Percentiles rank a stretch among this genome's conserved stretches.
Evolutionary conservation across 1,284 basidiomycete species (phyloP).

Genomic region (Leucoagaricus sp.): DNA sequence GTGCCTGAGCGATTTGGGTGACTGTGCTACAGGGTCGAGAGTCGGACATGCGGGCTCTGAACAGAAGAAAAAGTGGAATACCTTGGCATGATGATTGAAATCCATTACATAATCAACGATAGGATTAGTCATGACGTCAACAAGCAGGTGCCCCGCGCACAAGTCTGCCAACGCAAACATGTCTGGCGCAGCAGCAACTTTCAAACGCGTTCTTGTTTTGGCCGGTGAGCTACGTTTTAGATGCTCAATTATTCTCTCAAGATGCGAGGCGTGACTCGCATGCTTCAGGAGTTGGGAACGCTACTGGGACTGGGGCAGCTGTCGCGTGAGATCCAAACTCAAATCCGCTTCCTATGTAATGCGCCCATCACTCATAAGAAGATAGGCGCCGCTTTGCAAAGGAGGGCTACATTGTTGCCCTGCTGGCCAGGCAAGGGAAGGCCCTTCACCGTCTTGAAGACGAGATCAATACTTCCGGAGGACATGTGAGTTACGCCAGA

Average conservation of each 20-base stretch:
- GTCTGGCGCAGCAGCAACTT: conserved; percentile 6
- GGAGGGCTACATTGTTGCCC: conserved; percentile 67
- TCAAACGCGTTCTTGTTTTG: conserved; percentile 18
- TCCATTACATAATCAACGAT: not conserved
- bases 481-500: conserved; percentile 50
- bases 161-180: not conserved
- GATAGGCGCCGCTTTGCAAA: conserved; percentile 62
- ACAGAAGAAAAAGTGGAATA: not conserved
- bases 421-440: conserved; percentile 63
- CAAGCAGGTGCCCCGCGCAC: too few species aligned
- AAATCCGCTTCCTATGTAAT: conserved; percentile 2
- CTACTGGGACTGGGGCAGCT: conserved; percentile 59
- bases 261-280: too few species aligned
- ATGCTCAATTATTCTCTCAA: not conserved
- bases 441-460: conserved; percentile 52
- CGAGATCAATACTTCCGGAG: conserved; percentile 60
- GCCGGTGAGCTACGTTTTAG: conserved; percentile 10
- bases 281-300: conserved; percentile 52
- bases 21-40: conserved; percentile 3
- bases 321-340: conserved; percentile 51
- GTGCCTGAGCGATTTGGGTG: not conserved
- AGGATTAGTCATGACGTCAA: conserved; percentile 11
- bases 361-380: not conserved
- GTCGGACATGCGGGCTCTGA: not conserved
- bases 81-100: not conserved